Percentiles rank a stretch among this genome's conserved stretches.
phyloP scores from a whole-genome alignment of 2,329 filamentous ascomycete genomes.

The Kalaharituber pfeilii region DNA sequence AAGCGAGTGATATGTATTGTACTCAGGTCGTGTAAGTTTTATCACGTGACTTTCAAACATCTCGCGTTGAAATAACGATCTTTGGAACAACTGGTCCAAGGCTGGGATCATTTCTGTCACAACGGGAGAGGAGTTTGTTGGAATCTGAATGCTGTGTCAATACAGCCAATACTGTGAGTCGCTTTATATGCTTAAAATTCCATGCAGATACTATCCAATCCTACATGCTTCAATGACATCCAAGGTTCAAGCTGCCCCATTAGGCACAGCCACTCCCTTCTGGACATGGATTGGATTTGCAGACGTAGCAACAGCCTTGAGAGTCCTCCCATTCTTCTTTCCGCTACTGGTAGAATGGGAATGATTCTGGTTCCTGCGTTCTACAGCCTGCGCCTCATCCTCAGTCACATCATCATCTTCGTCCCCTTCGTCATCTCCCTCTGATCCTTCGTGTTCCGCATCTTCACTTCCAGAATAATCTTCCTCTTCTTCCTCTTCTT shows the following conservation, averaged over 20 bases:
- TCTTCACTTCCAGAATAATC: slow-evolving; percentile 30
- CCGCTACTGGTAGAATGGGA: background rate
- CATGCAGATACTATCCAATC: too few relatives aligned
- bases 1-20: too few relatives aligned
- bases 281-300: background rate
- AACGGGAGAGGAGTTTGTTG: too few relatives aligned
- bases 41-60: too few relatives aligned
- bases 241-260: background rate
- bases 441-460: slow-evolving; percentile 30
- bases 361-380: slow-evolving; percentile 39
- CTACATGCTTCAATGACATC: too few relatives aligned
- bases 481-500: slow-evolving; percentile 38
- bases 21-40: too few relatives aligned
- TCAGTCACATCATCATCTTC: slow-evolving; percentile 46
- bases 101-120: too few relatives aligned
- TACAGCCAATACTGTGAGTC: too few relatives aligned
- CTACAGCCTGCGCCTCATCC: slow-evolving; percentile 29
- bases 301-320: background rate
- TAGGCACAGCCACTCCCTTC: background rate
- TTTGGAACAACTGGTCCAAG: too few relatives aligned
- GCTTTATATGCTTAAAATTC: too few relatives aligned
- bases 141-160: too few relatives aligned
- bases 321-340: background rate
- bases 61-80: too few relatives aligned
- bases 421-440: slow-evolving; percentile 33